phyloP scores from a whole-genome alignment of 2,329 filamentous ascomycete species.

The Diplodia scrobiculata region DNA sequence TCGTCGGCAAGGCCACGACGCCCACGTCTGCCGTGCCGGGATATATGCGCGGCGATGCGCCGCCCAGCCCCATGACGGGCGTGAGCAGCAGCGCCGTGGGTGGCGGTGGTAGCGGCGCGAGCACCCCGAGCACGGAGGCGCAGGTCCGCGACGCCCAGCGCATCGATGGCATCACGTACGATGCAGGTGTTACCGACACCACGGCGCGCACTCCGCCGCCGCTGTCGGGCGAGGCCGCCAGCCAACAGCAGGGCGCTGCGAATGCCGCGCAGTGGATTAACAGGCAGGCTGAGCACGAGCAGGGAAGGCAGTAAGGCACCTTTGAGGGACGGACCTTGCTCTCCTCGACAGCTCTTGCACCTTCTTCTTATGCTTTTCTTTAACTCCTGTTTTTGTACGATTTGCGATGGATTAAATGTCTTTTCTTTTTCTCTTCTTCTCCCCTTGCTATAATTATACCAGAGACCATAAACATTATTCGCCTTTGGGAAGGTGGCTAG shows the following conservation, averaged over 20 bases:
- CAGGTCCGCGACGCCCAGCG: conserved; percentile 47
- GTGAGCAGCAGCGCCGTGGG: conserved; percentile 33
- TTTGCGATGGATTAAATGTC: conserved; percentile 12
- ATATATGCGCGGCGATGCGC: conserved; percentile 22
- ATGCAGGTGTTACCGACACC: conserved; percentile 47
- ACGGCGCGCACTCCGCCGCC: conserved; percentile 41
- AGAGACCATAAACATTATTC: conserved; percentile 17
- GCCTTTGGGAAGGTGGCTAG: background rate
- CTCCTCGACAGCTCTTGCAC: background rate
- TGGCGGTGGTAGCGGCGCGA: conserved; percentile 37
- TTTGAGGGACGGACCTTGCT: background rate
- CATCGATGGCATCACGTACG: conserved; percentile 53
- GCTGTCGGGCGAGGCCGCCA: background rate
- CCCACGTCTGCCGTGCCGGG: conserved; percentile 10
- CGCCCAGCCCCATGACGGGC: conserved; percentile 39
- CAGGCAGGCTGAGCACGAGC: conserved; percentile 19
- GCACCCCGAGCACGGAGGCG: conserved; percentile 41
- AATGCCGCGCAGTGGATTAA: conserved; percentile 26
- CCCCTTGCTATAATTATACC: conserved; percentile 19
- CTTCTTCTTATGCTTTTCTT: background rate
- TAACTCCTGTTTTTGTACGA: conserved; percentile 1
- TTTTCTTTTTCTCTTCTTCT: background rate
- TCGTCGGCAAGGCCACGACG: conserved; percentile 56
- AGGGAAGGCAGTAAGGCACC: conserved; percentile 7
- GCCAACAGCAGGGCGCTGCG: conserved; percentile 22